These are phyloP conservation scores for Aspergillus carbonarius DNA, from an alignment of 2,329 filamentous ascomycete genomes.

Conservation along the genomic window DNA sequence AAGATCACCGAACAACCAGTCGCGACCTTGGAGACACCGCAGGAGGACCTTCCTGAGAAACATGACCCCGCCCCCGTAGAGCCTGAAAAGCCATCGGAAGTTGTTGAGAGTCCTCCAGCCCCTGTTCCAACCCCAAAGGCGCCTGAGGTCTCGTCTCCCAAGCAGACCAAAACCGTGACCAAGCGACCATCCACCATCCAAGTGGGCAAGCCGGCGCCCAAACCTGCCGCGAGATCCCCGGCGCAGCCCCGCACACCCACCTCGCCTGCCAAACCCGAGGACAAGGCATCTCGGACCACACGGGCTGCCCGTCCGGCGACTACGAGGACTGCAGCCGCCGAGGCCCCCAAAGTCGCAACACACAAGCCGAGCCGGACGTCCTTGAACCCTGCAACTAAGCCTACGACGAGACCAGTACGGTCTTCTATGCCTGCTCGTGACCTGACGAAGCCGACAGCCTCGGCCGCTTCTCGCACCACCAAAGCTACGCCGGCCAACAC, in stretches of 20 bases:
- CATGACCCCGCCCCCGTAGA: constrained; percentile 5
- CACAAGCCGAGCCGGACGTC: constrained; percentile 35
- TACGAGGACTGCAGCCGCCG: constrained; percentile 31
- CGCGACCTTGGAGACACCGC: constrained; percentile 9
- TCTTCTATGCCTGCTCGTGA: constrained; percentile 33
- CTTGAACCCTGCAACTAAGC: constrained; percentile 30
- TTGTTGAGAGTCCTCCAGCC: constrained; percentile 18
- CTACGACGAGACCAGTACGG: constrained; percentile 26
- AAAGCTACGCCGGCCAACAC: constrained; percentile 44
- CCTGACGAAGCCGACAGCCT: constrained; percentile 23
- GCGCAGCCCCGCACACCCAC: constrained; percentile 21
- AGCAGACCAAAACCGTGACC: constrained; percentile 24
- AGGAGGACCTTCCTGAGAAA: constrained; percentile 9
- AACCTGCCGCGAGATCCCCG: constrained; percentile 21
- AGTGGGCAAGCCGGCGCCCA: constrained; percentile 24
- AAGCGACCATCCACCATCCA: constrained; percentile 36
- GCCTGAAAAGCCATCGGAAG: constrained; percentile 12
- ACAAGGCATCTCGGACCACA: constrained; percentile 17
- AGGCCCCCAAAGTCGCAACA: constrained; percentile 25
- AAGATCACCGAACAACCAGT: constrained; percentile 17
- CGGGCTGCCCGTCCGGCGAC: constrained; percentile 27
- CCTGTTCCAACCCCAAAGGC: neutral
- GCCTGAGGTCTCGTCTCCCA: constrained; percentile 17
- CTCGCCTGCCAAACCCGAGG: constrained; percentile 22
- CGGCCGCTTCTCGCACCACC: constrained; percentile 24